These are phyloP conservation scores for Coriolopsis trogii DNA, from an alignment of 1,284 basidiomycete species.

Conservation along the genomic window DNA sequence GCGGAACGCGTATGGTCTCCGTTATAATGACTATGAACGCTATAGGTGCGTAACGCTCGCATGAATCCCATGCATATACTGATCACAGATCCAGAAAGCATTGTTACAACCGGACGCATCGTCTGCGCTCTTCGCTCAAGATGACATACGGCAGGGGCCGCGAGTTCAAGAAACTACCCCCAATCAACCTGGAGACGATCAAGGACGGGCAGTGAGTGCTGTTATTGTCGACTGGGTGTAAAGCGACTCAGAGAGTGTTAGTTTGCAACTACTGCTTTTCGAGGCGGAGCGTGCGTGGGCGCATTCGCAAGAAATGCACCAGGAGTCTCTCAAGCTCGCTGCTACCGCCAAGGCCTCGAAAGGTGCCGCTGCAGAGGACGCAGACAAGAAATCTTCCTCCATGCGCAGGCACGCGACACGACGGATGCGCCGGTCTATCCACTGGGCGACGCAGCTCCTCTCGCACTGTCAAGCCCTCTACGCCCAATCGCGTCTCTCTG, in stretches of 20 bases:
- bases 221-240: neutral
- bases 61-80: neutral
- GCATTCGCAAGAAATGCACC: conserved; percentile 80
- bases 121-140: conserved; percentile 81
- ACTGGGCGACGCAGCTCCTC: conserved; percentile 81
- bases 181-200: conserved; percentile 63
- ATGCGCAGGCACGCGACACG: conserved; percentile 77
- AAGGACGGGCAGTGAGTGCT: conserved; percentile 80
- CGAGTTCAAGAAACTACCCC: conserved; percentile 83
- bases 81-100: conserved; percentile 64
- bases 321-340: conserved; percentile 53
- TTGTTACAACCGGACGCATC: conserved; percentile 89
- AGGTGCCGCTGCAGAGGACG: conserved; percentile 36
- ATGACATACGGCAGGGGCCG: conserved; percentile 89
- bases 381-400: conserved; percentile 50
- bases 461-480: conserved; percentile 74
- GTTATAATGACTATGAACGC: conserved; percentile 85
- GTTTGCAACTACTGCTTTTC: conserved; percentile 83
- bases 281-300: conserved; percentile 94
- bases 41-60: conserved; percentile 66
- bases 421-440: conserved; percentile 83
- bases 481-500: conserved; percentile 52
- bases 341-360: conserved; percentile 36
- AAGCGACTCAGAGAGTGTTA: conserved; percentile 33
- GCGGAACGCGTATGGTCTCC: conserved; percentile 87